These are phyloP conservation scores for Colletotrichum abscissum DNA, from an alignment of 2,329 filamentous ascomycete genomes.

Conservation along the genomic window DNA sequence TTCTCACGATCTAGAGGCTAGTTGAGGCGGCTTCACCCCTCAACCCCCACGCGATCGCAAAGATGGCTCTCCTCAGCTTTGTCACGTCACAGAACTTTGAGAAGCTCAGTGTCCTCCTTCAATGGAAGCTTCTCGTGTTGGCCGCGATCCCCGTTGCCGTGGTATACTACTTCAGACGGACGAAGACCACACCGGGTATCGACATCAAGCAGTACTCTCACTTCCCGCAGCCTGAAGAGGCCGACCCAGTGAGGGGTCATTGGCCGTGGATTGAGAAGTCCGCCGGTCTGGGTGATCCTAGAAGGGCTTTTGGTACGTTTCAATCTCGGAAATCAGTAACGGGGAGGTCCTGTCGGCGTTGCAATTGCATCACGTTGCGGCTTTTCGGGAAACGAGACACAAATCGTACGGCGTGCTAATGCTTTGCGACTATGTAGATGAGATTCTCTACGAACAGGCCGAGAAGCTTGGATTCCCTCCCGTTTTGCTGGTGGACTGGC, in stretches of 20 bases:
- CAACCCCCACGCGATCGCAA: not conserved
- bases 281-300: slow-evolving; percentile 17
- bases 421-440: not conserved
- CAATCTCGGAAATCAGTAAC: too few relatives aligned
- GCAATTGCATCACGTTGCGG: not conserved
- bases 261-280: slow-evolving; percentile 33
- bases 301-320: slow-evolving; percentile 26
- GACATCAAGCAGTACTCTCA: slow-evolving; percentile 25
- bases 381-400: not conserved
- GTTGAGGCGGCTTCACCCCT: not conserved
- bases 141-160: slow-evolving; percentile 16
- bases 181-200: not conserved
- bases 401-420: not conserved
- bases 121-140: slow-evolving; percentile 21
- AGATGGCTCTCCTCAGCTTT: slow-evolving; percentile 12
- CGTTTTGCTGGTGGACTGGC: slow-evolving; percentile 27
- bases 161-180: slow-evolving; percentile 2
- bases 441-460: slow-evolving; percentile 24
- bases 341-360: not conserved
- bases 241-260: slow-evolving; percentile 24
- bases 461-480: slow-evolving; percentile 23
- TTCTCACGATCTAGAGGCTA: not conserved
- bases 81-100: not conserved
- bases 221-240: slow-evolving; percentile 25
- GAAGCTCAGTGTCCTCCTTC: slow-evolving; percentile 3